Base-by-base conservation (phyloP, 305 asterid species). In the Fraxinus latifolia region DNA sequence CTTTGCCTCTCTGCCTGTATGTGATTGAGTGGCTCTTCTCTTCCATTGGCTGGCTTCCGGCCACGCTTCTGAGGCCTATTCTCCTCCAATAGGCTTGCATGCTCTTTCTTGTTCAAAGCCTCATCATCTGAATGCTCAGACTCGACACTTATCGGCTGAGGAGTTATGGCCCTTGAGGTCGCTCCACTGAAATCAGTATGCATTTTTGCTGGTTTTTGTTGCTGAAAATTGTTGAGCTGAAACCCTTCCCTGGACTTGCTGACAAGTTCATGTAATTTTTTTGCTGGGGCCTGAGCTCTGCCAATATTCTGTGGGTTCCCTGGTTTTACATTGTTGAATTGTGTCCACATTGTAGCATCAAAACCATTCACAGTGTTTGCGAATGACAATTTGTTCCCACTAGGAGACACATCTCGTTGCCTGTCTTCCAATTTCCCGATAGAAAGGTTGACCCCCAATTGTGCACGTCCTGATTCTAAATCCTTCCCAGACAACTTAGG, bases 121-220 rank as follows among this genome's bases (percentile, higher is more conserved):
- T 80, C 84, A 1, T 74, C 62, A 33, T 79, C 80, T n/a, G 86
- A 83, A 9, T 71, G 67, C 42, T 82, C 74, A 32, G 83, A 88
- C 23, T 88, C 90, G 23, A 76, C 83, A 67, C 83, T 83, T 6
- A 31, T 21, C 1, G 86, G 55, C 31, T 84, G 70, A 15, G 81
- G 74, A 77, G 73, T 74, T 31, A 86, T 29, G 55, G 17, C 5
- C 29, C 84, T 82, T 1, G 90, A 83, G 62, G 90, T 82, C 27
- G 87, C 86, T 36, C 92, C 91, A 0, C 83, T 73, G 34, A 89
- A 88, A 81, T 89, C 90, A 71, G 88, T 88, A 44, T 86, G 88
- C 88, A 86, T 80, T 75, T 87, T 86, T 33, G 86, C 85, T 11
- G 86, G 84, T 77, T 87, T 83, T 67, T 89, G 87, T 44, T 83